These are phyloP conservation scores for Chiua sp. DNA, from an alignment of 1,284 basidiomycete genomes.

Conservation along the genomic window DNA sequence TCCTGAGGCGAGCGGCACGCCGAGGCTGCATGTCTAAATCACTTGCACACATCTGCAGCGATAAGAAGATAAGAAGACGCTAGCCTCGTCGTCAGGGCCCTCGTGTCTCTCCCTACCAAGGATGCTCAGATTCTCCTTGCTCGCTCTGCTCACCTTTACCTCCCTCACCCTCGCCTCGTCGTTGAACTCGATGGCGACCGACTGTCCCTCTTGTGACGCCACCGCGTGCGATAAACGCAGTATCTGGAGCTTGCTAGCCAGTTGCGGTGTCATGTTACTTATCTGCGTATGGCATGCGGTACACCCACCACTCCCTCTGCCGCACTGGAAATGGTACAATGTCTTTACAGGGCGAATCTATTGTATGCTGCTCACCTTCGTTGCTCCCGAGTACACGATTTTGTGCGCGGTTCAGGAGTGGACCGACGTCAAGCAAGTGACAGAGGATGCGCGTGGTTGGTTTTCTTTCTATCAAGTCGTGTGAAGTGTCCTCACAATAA, in stretches of 20 bases:
- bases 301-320: conserved; percentile 39
- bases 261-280: conserved; percentile 21
- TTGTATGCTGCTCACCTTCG: conserved; percentile 27
- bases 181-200: not conserved
- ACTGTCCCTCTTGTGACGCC: not conserved
- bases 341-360: conserved; percentile 6
- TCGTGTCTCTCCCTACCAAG: too few species aligned
- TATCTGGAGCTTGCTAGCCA: not conserved
- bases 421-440: conserved; percentile 10
- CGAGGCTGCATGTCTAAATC: too few species aligned
- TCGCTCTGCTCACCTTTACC: not conserved
- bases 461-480: too few species aligned
- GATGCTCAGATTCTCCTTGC: too few species aligned
- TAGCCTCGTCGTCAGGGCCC: too few species aligned
- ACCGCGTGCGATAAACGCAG: not conserved
- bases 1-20: too few species aligned
- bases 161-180: not conserved
- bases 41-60: too few species aligned
- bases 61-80: too few species aligned
- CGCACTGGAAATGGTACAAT: not conserved
- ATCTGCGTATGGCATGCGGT: conserved; percentile 41
- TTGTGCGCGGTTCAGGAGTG: conserved; percentile 31
- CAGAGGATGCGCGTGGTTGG: not conserved
- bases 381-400: conserved; percentile 26
- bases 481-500: too few species aligned